phyloP scores from a whole-genome alignment of 192 early-diverging fungal genomes.

The Chytriomyces sp. region DNA sequence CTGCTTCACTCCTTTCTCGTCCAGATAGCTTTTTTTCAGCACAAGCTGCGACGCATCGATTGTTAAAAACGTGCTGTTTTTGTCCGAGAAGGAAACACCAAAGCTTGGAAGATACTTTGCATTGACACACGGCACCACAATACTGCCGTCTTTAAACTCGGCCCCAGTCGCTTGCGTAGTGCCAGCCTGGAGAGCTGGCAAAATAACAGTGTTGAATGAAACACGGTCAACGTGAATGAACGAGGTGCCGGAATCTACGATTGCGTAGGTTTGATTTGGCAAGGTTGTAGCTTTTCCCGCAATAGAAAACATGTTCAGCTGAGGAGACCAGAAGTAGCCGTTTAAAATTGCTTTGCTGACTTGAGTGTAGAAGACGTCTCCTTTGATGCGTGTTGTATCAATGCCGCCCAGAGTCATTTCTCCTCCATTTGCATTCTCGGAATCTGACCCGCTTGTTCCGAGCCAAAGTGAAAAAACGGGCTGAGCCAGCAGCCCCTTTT shows the following conservation, averaged over 20 bases:
- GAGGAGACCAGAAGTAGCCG: background rate
- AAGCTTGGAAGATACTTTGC: background rate
- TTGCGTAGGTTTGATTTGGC: background rate
- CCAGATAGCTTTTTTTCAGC: background rate
- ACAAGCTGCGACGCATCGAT: background rate
- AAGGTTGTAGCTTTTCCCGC: background rate
- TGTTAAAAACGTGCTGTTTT: background rate
- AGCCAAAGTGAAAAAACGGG: background rate
- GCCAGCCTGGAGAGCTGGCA: background rate
- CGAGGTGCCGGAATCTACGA: background rate
- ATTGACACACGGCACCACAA: background rate
- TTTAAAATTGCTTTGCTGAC: background rate
- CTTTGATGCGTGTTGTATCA: background rate
- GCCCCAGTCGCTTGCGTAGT: background rate
- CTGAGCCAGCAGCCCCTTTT: background rate
- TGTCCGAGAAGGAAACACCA: background rate
- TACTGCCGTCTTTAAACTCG: background rate
- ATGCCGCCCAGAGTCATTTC: background rate
- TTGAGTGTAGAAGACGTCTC: background rate
- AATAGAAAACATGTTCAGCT: background rate
- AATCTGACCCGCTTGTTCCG: background rate
- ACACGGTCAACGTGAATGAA: background rate
- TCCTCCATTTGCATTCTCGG: background rate
- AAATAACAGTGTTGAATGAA: background rate
- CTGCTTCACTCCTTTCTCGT: background rate